Evolutionary conservation across 805 yeast species (phyloP).

Genomic region (Candida nanaspora): DNA sequence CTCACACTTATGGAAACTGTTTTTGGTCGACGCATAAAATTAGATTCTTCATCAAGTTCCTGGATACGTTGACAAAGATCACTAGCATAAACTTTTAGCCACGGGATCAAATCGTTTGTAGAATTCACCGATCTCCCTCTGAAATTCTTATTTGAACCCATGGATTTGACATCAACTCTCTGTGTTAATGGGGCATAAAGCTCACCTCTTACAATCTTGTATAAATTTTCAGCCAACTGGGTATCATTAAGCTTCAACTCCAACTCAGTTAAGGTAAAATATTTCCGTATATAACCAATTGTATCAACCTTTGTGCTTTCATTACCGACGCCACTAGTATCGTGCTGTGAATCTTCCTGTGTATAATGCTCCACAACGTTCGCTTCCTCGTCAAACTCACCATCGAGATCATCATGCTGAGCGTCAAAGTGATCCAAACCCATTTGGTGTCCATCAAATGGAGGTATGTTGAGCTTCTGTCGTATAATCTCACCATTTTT

Average conservation of each 20-base stretch:
- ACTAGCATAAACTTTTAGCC: constrained; percentile 81
- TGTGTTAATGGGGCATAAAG: constrained; percentile 45
- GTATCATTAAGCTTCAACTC: constrained; percentile 28
- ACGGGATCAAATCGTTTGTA: constrained; percentile 52
- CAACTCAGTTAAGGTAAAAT: constrained; percentile 34
- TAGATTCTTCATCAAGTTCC: constrained; percentile 66
- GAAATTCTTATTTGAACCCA: constrained; percentile 86
- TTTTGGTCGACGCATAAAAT: constrained; percentile 39
- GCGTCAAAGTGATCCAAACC: background rate
- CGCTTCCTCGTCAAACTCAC: constrained; percentile 2
- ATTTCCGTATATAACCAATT: constrained; percentile 44
- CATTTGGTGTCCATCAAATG: constrained; percentile 2
- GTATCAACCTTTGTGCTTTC: constrained; percentile 22
- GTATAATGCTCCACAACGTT: background rate
- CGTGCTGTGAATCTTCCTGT: background rate
- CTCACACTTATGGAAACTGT: constrained; percentile 38
- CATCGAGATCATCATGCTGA: constrained; percentile 3
- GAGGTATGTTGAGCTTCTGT: constrained; percentile 44
- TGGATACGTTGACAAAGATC: constrained; percentile 65
- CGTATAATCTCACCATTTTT: constrained; percentile 62
- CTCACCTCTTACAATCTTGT: constrained; percentile 58
- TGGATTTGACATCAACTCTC: constrained; percentile 65
- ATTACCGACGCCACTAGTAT: background rate
- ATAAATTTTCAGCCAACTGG: constrained; percentile 47
- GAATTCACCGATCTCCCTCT: constrained; percentile 45